Base-by-base conservation (phyloP, 2,329 filamentous ascomycete genomes). In the Beauveria australis region DNA sequence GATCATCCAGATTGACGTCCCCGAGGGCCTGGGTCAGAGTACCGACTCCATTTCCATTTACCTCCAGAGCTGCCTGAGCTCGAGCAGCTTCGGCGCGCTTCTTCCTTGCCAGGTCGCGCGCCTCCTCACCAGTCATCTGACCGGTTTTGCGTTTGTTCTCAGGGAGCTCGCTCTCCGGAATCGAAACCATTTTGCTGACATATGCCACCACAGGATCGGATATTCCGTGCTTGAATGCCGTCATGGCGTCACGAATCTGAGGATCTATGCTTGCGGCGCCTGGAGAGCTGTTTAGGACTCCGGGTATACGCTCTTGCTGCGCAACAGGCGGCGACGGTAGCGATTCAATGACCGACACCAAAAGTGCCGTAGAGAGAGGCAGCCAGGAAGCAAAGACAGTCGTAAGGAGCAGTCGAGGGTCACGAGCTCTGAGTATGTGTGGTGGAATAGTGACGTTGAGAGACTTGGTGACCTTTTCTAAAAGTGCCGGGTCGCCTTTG, bases 161-260 rank as follows among this genome's bases (percentile, higher is more conserved):
- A 0, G 91, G 89, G 5, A 99, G 78, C 67, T 99, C 93, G 73
- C 91, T 97, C 69, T 95, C 91, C 0, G 92, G 93, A 14, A 99
- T 82, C 0, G 94, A 94, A 1, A 97, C 90, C 92, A 99, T 97
- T 73, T 99, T 99, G 76, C 93, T 97, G 63, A 99, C 90, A 66
- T 96, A 99, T 9, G 91, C 93, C 1, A 99, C 91, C 0, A 96
- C 86, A 0, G 93, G 92, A 61, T 89, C 88, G 0, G 86, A 80
- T 44, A 83, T 79, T 0, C 80, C 81, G 3, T 84, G 84, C 68
- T 89, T 89, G 70, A 96, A 97, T 0, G 86, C 80, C 2, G 89
- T 76, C 87, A 97, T 93, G 5, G 93, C 91, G n/a, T 89, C 79
- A 66, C 85, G 88, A 59, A 97, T 77, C 7, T 79, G 76, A 1